A percentile compares a stretch with the other conserved stretches of the same genome.
These are phyloP conservation scores for Fraxinus albicans DNA, from an alignment of 305 asterid genomes.

Conservation along the genomic window DNA sequence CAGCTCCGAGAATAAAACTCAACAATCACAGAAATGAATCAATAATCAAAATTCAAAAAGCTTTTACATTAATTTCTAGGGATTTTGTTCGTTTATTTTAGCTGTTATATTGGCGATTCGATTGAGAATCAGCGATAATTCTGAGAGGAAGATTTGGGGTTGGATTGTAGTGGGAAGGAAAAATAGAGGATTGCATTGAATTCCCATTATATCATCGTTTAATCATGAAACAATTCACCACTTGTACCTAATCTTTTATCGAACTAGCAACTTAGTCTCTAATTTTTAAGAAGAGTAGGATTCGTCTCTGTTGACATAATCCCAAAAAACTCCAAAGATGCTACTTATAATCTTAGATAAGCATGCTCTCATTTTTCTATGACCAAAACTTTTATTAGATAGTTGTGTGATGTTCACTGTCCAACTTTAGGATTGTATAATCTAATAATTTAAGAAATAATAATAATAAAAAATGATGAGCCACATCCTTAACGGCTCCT, in stretches of 20 bases:
- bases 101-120: constrained; percentile 26
- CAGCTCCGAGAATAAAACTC: constrained; percentile 24
- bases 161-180: not conserved
- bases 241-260: not conserved
- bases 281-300: not conserved
- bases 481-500: too few relatives aligned
- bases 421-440: not conserved
- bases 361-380: not conserved
- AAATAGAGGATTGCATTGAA: not conserved
- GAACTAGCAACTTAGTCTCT: not conserved
- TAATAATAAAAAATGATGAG: too few relatives aligned
- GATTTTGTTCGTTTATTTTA: not conserved
- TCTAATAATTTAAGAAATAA: too few relatives aligned
- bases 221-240: not conserved
- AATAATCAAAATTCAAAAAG: not conserved
- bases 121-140: constrained; percentile 19
- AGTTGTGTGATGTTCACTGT: not conserved
- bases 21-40: not conserved
- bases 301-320: not conserved
- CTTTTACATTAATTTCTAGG: not conserved
- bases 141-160: not conserved
- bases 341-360: not conserved
- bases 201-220: not conserved
- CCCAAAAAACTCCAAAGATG: not conserved
- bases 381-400: not conserved